Evolutionary conservation across 2,329 filamentous ascomycete species (phyloP).

Genomic region (Penicillium sp.): DNA sequence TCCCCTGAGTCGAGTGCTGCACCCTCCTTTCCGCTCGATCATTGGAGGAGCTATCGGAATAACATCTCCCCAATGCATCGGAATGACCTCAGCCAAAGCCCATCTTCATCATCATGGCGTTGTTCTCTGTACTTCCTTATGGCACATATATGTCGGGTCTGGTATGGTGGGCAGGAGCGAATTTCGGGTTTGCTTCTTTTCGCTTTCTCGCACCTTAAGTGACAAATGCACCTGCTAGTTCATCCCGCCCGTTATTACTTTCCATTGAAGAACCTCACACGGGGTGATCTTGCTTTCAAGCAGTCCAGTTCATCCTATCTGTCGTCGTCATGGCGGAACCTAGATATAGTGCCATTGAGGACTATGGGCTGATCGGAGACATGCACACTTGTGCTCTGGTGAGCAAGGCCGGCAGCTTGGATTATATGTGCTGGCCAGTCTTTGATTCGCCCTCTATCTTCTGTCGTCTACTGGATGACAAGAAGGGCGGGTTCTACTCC

Average conservation of each 20-base stretch:
- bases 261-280: neutral
- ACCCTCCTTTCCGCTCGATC: neutral
- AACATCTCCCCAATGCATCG: constrained; percentile 9
- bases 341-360: constrained; percentile 56
- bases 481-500: constrained; percentile 71
- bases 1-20: neutral
- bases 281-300: neutral
- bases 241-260: neutral
- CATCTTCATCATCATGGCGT: constrained; percentile 27
- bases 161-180: neutral
- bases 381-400: constrained; percentile 77
- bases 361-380: constrained; percentile 78
- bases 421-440: constrained; percentile 79
- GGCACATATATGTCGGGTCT: constrained; percentile 10
- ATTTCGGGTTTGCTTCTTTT: neutral
- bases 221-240: neutral
- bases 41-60: neutral
- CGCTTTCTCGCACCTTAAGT: neutral
- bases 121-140: constrained; percentile 9
- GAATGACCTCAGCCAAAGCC: constrained; percentile 23
- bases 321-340: constrained; percentile 13
- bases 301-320: neutral
- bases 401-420: constrained; percentile 69
- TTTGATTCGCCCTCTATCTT: constrained; percentile 77
- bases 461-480: constrained; percentile 69